These are phyloP conservation scores for Dendrobium catenatum DNA, from an alignment of 106 monocot species.

Conservation along the genomic window DNA sequence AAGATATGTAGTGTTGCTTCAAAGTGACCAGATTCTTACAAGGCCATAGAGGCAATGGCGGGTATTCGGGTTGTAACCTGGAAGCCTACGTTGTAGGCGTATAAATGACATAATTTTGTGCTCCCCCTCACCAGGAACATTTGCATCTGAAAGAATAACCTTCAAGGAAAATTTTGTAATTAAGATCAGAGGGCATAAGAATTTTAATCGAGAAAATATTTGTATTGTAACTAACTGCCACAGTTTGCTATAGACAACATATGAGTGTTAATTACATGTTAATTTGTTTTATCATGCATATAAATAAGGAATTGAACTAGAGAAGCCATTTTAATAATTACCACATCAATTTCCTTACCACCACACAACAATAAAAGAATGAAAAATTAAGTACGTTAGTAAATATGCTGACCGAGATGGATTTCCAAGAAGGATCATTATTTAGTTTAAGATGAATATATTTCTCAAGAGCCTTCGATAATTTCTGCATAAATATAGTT, in stretches of 20 bases:
- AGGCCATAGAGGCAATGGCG: constrained; percentile 60
- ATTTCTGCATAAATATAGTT: constrained; percentile 48
- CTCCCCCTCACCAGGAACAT: constrained; percentile 69
- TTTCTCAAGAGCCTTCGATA: constrained; percentile 36
- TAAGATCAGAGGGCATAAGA: background rate
- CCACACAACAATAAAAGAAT: background rate
- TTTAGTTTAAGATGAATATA: constrained; percentile 41
- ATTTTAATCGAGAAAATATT: background rate
- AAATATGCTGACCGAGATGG: constrained; percentile 25
- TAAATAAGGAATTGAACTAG: background rate
- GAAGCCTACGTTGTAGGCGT: constrained; percentile 29
- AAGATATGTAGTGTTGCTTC: background rate
- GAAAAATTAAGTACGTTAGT: background rate
- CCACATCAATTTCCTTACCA: background rate
- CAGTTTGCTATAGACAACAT: background rate
- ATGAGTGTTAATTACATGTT: background rate
- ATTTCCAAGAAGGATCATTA: constrained; percentile 47
- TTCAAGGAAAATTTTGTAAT: constrained; percentile 10
- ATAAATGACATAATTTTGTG: constrained; percentile 61
- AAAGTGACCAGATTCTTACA: constrained; percentile 20
- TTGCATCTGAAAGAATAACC: constrained; percentile 62
- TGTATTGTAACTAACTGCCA: background rate
- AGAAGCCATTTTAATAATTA: background rate
- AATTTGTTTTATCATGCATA: background rate
- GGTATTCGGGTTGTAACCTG: constrained; percentile 49